Percentiles rank a stretch among this genome's conserved stretches.
phyloP scores from a whole-genome alignment of 2,329 filamentous ascomycete genomes.

The Epichloe sibirici region DNA sequence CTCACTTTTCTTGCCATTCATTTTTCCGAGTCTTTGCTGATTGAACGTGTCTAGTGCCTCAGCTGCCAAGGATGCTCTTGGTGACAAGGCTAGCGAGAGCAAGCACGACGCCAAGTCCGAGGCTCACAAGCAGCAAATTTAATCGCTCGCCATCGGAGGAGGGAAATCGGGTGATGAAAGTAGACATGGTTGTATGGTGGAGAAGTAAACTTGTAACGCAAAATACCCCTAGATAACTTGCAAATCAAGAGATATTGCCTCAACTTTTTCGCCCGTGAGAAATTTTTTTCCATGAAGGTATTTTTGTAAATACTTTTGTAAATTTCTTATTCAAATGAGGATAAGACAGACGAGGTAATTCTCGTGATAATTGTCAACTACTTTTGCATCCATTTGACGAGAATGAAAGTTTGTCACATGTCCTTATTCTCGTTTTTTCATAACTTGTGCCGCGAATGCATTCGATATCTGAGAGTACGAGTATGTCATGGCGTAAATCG shows the following conservation, averaged over 20 bases:
- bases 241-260: neutral
- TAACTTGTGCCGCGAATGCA: constrained; percentile 29
- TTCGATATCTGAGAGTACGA: constrained; percentile 41
- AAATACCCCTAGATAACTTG: constrained; percentile 8
- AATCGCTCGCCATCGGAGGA: constrained; percentile 10
- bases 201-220: neutral
- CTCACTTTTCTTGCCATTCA: neutral
- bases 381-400: neutral
- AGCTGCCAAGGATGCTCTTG: constrained; percentile 36
- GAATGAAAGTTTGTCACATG: neutral
- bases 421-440: constrained; percentile 16
- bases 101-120: constrained; percentile 28
- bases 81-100: constrained; percentile 33
- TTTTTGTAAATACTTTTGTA: too few species aligned
- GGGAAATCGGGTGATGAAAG: neutral
- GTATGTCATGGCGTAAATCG: constrained; percentile 45
- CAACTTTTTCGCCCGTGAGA: neutral
- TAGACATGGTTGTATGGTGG: neutral
- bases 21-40: neutral
- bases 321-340: rapidly evolving
- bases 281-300: neutral
- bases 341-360: too few species aligned
- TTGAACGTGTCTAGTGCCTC: constrained; percentile 22
- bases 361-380: too few species aligned
- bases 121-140: constrained; percentile 29